Evolutionary conservation across 768 basidiomycete genomes (phyloP), one percentile per base, ranked within the genome.

Genomic region (Tylopilus sp.): DNA sequence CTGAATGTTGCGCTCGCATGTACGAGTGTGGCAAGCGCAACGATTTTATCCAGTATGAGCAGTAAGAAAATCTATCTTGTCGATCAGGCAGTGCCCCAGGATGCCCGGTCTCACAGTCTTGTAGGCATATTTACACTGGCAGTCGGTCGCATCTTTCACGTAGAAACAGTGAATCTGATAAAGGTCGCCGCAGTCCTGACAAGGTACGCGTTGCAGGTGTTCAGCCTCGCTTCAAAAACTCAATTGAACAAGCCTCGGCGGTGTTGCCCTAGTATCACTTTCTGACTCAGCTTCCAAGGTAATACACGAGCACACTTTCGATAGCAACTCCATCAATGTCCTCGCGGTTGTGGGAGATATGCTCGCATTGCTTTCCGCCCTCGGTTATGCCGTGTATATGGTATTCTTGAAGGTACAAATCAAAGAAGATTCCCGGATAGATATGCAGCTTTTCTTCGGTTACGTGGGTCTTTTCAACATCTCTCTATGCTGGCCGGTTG

Each of bases 371-470:
- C 61, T 91, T n/a, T 91, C 90, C 6, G 93, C 95, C 1, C 57
- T 91, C 6, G 88, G 88, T 66, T 98, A 97, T 66, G 88, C 93
- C 0, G 67, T 88, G 41, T 98, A 98, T 69, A 85, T 94, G 40
- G 86, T 87, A 56, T 75, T 95, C 44, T 78, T 98, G 62, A 98
- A 98, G 69, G 87, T 94, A 40, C 82, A 82, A 50, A 88, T 97
- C 47, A 81, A 79, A 40, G 77, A 79, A 31, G 91, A 95, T 63
- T 86, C 87, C 5, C 79, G 91, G 48, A 80, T 94, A 58, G 85
- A 95, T 66, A 94, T 95, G 93, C 88, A 92, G 57, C 75, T 95
- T 25, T 95, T 97, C 74, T 94, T 97, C 61, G 95, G 95, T 21
- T 95, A 91, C 57, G 92, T 95, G 23, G 92, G 94, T 10, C 71